Base-by-base conservation (phyloP, 2,329 filamentous ascomycete genomes). In the Trichoderma oligosporum region DNA sequence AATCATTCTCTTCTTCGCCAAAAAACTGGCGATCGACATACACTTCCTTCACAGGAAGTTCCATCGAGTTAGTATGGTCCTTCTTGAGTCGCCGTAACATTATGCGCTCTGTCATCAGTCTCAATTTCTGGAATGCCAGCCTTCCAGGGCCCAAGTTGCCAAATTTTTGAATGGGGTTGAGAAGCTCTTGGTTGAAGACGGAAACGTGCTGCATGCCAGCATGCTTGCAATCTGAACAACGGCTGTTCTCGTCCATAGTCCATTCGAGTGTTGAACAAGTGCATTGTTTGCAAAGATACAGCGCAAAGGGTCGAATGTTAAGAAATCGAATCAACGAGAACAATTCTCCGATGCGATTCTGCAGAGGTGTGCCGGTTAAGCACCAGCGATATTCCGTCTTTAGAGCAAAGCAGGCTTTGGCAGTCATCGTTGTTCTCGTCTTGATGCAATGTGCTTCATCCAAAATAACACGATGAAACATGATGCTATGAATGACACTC, bases 391-490 rank as follows among this genome's bases (percentile, higher is more conserved):
- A 96, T 16, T 82, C 85, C 16, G 88, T 89, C 60, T 91, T 86
- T 39, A 99, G 78, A 1, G 92, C 91, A 69, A 97, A 97, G 70
- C 93, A 97, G 38, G 94, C 93, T 72, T 90, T 96, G 20, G 94
- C 94, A 11, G 94, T 94, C 75, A 92, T 90, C 7, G 92, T 96
- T 20, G 86, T 91, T 60, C 93, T 85, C 9, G 85, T 85, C 78
- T 90, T 99, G 80, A 99, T 97, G 71, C 88, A 93, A 72, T 99
- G 91, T 5, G 91, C 91, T 71, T 99, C 94, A 64, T 99, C 94
- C 4, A 99, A 83, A 55, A 99, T 94, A 59, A 96, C 80, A 25
- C 94, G 88, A 69, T 97, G 93, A 63, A 93, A 99, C 22, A 87
- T 76, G 48, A 96, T 88, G 36, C 87, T 81, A 70, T 99, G 94